These are phyloP conservation scores for Brachypodium distachyon DNA, from an alignment of 202 grass and related monocot genomes.

Conservation along the genomic window DNA sequence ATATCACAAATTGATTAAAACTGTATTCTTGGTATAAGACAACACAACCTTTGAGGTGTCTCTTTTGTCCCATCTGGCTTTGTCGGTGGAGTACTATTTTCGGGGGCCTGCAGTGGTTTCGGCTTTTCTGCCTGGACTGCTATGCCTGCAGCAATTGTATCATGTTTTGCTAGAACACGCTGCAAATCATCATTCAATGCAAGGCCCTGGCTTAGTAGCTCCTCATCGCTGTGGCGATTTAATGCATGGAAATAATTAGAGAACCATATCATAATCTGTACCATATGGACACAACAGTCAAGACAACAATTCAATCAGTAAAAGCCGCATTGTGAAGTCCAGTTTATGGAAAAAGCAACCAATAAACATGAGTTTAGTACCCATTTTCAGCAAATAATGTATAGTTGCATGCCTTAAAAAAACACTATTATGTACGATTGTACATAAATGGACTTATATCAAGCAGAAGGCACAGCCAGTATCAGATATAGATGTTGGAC, in stretches of 20 bases:
- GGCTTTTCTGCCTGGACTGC: slow-evolving; percentile 56
- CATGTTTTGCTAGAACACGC: slow-evolving; percentile 84
- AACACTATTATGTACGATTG: neutral
- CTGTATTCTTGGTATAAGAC: neutral
- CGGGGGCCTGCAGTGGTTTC: slow-evolving; percentile 22
- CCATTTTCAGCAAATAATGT: neutral
- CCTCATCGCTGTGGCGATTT: slow-evolving; percentile 68
- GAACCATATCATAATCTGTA: neutral
- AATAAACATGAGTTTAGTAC: neutral
- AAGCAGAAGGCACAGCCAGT: neutral
- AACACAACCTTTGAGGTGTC: slow-evolving; percentile 39
- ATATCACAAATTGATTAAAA: neutral
- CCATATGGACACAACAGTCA: neutral
- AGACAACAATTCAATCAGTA: neutral
- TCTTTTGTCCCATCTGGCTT: slow-evolving; percentile 24
- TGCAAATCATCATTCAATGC: slow-evolving; percentile 94
- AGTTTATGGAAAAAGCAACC: neutral
- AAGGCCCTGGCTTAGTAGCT: slow-evolving; percentile 83
- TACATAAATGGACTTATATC: neutral
- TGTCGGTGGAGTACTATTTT: slow-evolving; percentile 16
- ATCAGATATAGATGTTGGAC: neutral
- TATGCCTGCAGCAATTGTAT: slow-evolving; percentile 91
- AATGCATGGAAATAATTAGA: slow-evolving; percentile 30
- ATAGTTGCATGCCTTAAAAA: neutral
- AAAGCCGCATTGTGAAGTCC: neutral